A percentile compares a stretch with the other conserved stretches of the same genome.
phyloP scores from a whole-genome alignment of 75 land plant species.

The Pseudotsuga menziesii region DNA sequence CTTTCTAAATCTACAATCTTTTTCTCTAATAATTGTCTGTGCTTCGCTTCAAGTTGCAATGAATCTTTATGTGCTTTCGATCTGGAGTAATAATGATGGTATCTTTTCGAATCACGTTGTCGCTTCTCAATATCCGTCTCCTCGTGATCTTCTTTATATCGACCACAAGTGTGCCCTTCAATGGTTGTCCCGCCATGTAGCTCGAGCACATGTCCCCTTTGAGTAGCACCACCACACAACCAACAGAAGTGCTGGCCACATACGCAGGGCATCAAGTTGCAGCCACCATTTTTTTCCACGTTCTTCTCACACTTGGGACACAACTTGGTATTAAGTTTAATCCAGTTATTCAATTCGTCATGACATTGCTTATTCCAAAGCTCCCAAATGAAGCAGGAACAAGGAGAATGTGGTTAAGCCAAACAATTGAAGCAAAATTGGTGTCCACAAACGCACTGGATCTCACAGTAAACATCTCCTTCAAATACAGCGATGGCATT shows the following conservation, averaged over 20 bases:
- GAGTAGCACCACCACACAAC: conserved; percentile 90
- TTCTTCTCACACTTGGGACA: conserved; percentile 87
- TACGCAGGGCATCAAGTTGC: conserved; percentile 66
- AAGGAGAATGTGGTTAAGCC: conserved; percentile 81
- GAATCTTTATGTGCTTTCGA: conserved; percentile 90
- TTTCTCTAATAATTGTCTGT: conserved; percentile 45
- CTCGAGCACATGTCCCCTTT: conserved; percentile 68
- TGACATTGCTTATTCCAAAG: conserved; percentile 80
- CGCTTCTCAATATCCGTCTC: conserved; percentile 60
- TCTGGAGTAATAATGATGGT: conserved; percentile 80
- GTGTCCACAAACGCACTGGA: conserved; percentile 71
- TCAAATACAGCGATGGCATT: conserved; percentile 77
- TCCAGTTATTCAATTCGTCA: conserved; percentile 84
- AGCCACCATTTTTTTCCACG: conserved; percentile 86
- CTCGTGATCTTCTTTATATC: conserved; percentile 57
- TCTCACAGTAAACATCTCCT: conserved; percentile 62
- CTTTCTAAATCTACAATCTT: conserved; percentile 59
- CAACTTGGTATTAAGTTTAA: conserved; percentile 73
- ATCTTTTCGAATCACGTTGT: conserved; percentile 61
- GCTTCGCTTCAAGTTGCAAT: conserved; percentile 69
- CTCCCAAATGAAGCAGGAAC: conserved; percentile 80
- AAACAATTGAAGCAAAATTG: conserved; percentile 86
- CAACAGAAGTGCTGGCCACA: conserved; percentile 90
- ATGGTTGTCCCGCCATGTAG: conserved; percentile 64
- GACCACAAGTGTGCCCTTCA: conserved; percentile 79